Percentiles rank a stretch among this genome's conserved stretches.
Conservation (phyloP, 306 rosid species). For the Prunus dulcis region DNA sequence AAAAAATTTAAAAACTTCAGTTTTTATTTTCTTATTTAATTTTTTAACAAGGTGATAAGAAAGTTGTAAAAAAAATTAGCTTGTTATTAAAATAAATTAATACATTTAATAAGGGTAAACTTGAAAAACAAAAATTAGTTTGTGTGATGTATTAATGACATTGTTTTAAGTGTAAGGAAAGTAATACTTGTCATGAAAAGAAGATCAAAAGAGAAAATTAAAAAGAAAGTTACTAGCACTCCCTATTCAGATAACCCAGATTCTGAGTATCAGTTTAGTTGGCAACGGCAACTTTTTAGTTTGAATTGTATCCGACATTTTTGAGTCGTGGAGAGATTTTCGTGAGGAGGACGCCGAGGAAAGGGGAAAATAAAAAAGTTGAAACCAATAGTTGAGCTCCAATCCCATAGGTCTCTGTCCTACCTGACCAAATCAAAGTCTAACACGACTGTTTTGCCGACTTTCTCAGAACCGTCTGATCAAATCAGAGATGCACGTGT, state of each 20-base stretch:
- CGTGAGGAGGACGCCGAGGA: neutral
- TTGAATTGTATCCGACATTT: neutral
- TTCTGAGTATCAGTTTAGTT: neutral
- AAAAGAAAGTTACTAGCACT: no score
- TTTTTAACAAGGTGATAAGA: no score
- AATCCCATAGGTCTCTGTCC: slow-evolving; percentile 2
- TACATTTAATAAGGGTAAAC: no score
- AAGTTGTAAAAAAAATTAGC: no score
- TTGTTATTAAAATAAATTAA: no score
- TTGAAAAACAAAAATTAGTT: no score
- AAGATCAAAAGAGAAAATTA: no score
- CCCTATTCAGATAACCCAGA: neutral
- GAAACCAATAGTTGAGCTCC: neutral
- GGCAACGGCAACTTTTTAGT: neutral
- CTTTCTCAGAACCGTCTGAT: neutral
- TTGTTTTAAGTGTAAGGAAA: no score
- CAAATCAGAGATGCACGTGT: slow-evolving; percentile 12
- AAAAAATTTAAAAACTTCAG: no score
- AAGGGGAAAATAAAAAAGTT: neutral
- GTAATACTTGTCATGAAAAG: no score
- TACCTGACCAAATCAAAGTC: neutral
- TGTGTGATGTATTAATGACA: no score
- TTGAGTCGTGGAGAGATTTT: neutral
- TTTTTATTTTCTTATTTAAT: no score
- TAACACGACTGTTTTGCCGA: neutral